A percentile compares a stretch with the other conserved stretches of the same genome.
Conservation (phyloP, 139 green algal species). For the Chlorella sp. region DNA sequence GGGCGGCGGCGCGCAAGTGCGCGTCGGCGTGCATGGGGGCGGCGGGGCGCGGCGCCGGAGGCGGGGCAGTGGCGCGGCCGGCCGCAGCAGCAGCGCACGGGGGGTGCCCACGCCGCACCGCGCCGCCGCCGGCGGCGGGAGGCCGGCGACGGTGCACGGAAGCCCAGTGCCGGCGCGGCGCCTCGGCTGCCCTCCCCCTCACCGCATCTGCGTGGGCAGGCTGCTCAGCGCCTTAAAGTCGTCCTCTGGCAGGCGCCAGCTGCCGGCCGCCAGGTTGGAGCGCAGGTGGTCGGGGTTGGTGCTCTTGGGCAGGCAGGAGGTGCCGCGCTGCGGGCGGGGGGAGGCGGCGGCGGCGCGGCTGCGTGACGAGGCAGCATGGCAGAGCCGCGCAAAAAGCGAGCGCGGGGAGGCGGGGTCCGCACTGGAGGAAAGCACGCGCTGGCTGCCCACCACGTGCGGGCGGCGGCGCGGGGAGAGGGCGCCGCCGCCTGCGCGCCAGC, state of each 20-base stretch:
- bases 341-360: constrained; percentile 84
- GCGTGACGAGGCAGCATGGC: not conserved
- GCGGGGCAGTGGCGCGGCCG: not conserved
- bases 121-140: not conserved
- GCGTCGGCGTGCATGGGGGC: not conserved
- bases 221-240: constrained; percentile 16
- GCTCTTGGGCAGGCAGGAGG: constrained; percentile 86
- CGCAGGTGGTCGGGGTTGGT: constrained; percentile 70
- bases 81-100: not conserved
- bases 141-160: not conserved
- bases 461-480: not conserved
- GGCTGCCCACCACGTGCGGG: not conserved
- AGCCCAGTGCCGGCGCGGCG: not conserved
- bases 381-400: constrained; percentile 68
- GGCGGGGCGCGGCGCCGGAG: not conserved
- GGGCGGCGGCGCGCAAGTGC: not conserved
- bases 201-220: constrained; percentile 12
- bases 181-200: not conserved
- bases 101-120: not conserved
- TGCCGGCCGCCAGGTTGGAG: constrained; percentile 21
- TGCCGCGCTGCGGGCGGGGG: constrained; percentile 88
- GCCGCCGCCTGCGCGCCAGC: not conserved
- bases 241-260: constrained; percentile 15
- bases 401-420: constrained; percentile 52
- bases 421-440: constrained; percentile 30